phyloP scores from a whole-genome alignment of 2,329 filamentous ascomycete species.

The Verticillium nonalfalfae region DNA sequence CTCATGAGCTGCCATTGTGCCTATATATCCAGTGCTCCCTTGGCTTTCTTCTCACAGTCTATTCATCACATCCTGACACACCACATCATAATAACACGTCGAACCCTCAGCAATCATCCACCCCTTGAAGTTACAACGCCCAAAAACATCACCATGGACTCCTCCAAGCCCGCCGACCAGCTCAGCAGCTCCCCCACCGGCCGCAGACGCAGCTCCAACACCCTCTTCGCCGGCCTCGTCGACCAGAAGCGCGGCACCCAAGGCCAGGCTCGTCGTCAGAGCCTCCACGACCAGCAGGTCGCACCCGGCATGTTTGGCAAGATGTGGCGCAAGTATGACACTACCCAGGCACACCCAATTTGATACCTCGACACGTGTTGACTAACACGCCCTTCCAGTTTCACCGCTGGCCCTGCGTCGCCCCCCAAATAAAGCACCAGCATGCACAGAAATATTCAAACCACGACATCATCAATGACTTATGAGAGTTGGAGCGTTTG shows the following conservation, averaged over 20 bases:
- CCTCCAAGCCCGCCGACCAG: slow-evolving; percentile 7
- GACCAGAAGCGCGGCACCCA: slow-evolving; percentile 42
- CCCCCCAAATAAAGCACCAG: slow-evolving; percentile 15
- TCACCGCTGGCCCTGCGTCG: slow-evolving; percentile 21
- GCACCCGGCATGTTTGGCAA: slow-evolving; percentile 43
- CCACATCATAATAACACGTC: too few species aligned
- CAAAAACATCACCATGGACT: slow-evolving; percentile 5
- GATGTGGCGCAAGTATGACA: slow-evolving; percentile 50
- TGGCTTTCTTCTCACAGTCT: too few species aligned
- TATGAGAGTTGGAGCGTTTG: neutral
- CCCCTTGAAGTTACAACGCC: neutral
- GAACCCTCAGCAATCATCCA: too few species aligned
- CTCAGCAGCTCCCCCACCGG: neutral
- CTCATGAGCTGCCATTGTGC: neutral
- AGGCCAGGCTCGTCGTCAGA: slow-evolving; percentile 43
- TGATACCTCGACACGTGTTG: too few species aligned
- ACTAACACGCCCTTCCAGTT: slow-evolving; percentile 15
- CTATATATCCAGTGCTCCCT: slow-evolving; percentile 5
- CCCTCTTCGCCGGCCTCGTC: slow-evolving; percentile 45
- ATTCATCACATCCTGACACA: too few species aligned
- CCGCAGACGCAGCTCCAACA: slow-evolving; percentile 34
- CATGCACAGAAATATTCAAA: neutral
- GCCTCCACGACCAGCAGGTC: slow-evolving; percentile 46
- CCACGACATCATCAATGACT: neutral
- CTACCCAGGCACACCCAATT: too few species aligned